These are phyloP conservation scores for Penicillium paneum DNA, from an alignment of 2,329 filamentous ascomycete species.

Conservation along the genomic window DNA sequence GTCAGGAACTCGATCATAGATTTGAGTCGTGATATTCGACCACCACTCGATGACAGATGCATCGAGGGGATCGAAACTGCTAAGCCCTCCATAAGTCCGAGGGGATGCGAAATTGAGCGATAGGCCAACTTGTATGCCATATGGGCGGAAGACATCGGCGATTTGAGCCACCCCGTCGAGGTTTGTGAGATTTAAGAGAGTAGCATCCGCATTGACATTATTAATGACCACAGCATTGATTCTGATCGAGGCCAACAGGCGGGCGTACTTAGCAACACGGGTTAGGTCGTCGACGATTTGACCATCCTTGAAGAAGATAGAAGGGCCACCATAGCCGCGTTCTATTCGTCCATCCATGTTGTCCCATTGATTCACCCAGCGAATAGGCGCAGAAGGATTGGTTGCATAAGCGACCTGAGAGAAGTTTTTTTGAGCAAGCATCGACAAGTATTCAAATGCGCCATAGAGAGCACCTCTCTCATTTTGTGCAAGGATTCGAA, in stretches of 20 bases:
- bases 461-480: conserved; percentile 67
- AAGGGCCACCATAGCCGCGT: conserved; percentile 64
- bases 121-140: conserved; percentile 63
- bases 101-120: conserved; percentile 69
- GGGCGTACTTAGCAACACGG: conserved; percentile 61
- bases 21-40: conserved; percentile 55
- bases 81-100: conserved; percentile 52
- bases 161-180: conserved; percentile 61
- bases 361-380: conserved; percentile 73
- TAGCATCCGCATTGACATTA: conserved; percentile 68
- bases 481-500: conserved; percentile 44
- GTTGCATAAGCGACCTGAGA: conserved; percentile 48
- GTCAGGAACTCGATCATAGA: conserved; percentile 63
- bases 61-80: conserved; percentile 65
- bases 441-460: conserved; percentile 65
- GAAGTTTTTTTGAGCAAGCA: conserved; percentile 60
- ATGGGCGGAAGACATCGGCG: conserved; percentile 64
- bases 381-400: conserved; percentile 59
- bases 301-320: conserved; percentile 65
- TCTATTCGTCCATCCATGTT: conserved; percentile 67
- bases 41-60: conserved; percentile 60
- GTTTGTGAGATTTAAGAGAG: conserved; percentile 55
- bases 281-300: conserved; percentile 56
- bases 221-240: conserved; percentile 67
- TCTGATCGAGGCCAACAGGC: conserved; percentile 63